Conservation (phyloP, 2,329 filamentous ascomycete genomes). For the Beauveria medogensis region DNA sequence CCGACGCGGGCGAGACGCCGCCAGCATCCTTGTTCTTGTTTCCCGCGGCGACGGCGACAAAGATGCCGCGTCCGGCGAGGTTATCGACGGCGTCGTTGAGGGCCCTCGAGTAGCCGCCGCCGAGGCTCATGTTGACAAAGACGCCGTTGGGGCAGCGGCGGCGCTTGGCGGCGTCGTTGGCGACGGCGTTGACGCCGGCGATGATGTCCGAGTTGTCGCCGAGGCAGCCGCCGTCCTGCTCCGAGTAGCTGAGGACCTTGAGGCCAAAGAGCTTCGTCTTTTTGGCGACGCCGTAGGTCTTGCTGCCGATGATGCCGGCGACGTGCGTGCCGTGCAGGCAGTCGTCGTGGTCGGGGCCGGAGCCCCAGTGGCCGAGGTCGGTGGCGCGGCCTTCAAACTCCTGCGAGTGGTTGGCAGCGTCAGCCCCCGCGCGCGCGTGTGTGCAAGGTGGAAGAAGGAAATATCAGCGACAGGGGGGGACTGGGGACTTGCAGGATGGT, state of each 20-base stretch:
- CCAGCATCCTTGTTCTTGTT: slow-evolving; percentile 38
- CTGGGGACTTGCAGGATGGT: slow-evolving; percentile 24
- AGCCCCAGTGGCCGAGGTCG: slow-evolving; percentile 35
- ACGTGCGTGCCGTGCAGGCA: slow-evolving; percentile 52
- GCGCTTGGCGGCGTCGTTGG: slow-evolving; percentile 27
- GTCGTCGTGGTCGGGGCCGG: slow-evolving; percentile 35
- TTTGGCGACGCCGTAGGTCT: slow-evolving; percentile 49
- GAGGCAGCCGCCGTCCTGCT: slow-evolving; percentile 5
- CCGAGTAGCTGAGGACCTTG: slow-evolving; percentile 37
- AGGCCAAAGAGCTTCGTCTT: slow-evolving; percentile 41
- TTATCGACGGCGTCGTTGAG: slow-evolving; percentile 78
- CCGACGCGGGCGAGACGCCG: slow-evolving; percentile 39
- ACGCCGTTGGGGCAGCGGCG: slow-evolving; percentile 29
- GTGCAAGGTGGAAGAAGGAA: too few relatives aligned
- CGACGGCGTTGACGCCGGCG: slow-evolving; percentile 40
- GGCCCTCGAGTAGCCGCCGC: slow-evolving; percentile 58
- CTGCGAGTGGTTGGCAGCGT: neutral
- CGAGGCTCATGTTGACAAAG: slow-evolving; percentile 44
- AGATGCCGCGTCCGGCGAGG: slow-evolving; percentile 52
- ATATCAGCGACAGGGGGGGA: neutral
- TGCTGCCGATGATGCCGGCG: slow-evolving; percentile 46
- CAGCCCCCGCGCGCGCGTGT: too few relatives aligned
- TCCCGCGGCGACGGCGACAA: slow-evolving; percentile 44
- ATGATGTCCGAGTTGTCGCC: slow-evolving; percentile 29
- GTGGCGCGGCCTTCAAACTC: slow-evolving; percentile 41